Conservation (phyloP, 805 yeast species). For the Candida nitratophila region DNA sequence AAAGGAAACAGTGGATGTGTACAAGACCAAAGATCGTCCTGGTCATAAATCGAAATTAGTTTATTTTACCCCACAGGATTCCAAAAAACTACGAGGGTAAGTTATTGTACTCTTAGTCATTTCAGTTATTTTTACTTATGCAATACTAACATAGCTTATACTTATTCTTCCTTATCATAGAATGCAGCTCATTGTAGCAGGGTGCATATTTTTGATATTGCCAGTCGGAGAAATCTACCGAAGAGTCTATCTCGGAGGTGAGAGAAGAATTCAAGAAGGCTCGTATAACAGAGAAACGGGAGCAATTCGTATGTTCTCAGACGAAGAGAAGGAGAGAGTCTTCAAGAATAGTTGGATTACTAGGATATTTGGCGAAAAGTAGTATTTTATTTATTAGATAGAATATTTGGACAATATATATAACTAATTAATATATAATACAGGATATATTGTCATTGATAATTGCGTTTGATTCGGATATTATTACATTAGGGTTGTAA, state of each 20-base stretch:
- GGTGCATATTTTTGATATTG: conserved; percentile 19
- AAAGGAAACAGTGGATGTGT: not conserved
- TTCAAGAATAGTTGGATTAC: conserved; percentile 34
- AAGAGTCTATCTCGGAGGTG: conserved; percentile 31
- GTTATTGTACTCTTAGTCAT: not conserved
- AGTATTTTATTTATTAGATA: conserved; percentile 30
- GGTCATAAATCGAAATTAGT: conserved; percentile 18
- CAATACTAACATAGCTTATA: conserved; percentile 9
- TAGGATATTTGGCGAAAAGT: conserved; percentile 35
- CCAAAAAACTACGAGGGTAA: not conserved
- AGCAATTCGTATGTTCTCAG: conserved; percentile 33
- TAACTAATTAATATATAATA: not conserved
- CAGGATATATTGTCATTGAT: too few species aligned
- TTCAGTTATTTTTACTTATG: not conserved
- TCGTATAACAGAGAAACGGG: conserved; percentile 37
- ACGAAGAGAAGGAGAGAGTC: conserved; percentile 31
- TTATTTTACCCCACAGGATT: not conserved
- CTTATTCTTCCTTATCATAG: conserved; percentile 10
- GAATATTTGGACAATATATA: not conserved
- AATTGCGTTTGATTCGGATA: too few species aligned
- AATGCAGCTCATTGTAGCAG: conserved; percentile 25
- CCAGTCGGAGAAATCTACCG: conserved; percentile 26
- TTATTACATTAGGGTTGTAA: too few species aligned
- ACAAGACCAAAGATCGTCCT: not conserved
- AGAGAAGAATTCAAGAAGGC: conserved; percentile 38